Evolutionary conservation across 164 flowering plant genomes (phyloP).

Genomic region (Dillenia suffruticosa): DNA sequence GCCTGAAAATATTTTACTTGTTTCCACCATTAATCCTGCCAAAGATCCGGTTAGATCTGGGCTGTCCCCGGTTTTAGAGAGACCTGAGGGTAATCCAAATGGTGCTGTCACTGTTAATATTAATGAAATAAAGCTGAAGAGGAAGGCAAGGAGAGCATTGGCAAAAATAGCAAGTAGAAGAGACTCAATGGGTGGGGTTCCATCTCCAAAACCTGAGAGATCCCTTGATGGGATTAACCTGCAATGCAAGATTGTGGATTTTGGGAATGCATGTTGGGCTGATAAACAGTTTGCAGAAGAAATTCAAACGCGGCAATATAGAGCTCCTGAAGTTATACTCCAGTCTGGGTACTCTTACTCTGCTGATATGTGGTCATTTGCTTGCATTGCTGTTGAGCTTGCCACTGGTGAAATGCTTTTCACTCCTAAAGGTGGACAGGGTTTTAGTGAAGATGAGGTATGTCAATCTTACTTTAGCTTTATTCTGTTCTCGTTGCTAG

Average conservation of each 20-base stretch:
- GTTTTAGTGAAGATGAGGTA: slow-evolving; percentile 90
- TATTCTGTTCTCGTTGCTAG: background rate
- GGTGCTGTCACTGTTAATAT: slow-evolving; percentile 47
- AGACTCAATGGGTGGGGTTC: slow-evolving; percentile 51
- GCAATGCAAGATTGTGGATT: slow-evolving; percentile 90
- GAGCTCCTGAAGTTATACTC: slow-evolving; percentile 93
- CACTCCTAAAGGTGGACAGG: slow-evolving; percentile 76
- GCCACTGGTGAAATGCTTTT: slow-evolving; percentile 96
- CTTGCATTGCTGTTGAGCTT: slow-evolving; percentile 89
- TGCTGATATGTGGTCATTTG: slow-evolving; percentile 97
- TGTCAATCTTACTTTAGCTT: background rate
- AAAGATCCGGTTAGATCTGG: slow-evolving; percentile 81
- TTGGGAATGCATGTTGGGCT: slow-evolving; percentile 95
- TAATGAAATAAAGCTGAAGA: slow-evolving; percentile 71
- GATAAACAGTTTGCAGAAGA: slow-evolving; percentile 69
- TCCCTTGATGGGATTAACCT: slow-evolving; percentile 73
- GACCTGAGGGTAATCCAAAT: slow-evolving; percentile 70
- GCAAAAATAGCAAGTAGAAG: slow-evolving; percentile 71
- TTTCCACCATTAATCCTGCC: slow-evolving; percentile 72
- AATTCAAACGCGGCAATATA: slow-evolving; percentile 92
- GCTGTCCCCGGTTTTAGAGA: slow-evolving; percentile 65
- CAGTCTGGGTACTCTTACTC: slow-evolving; percentile 70
- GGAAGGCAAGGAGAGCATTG: slow-evolving; percentile 74
- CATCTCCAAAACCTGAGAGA: slow-evolving; percentile 34
- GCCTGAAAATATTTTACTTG: slow-evolving; percentile 89